phyloP scores from a whole-genome alignment of 495 filamentous ascomycete genomes.

The Xylaria sp. region DNA sequence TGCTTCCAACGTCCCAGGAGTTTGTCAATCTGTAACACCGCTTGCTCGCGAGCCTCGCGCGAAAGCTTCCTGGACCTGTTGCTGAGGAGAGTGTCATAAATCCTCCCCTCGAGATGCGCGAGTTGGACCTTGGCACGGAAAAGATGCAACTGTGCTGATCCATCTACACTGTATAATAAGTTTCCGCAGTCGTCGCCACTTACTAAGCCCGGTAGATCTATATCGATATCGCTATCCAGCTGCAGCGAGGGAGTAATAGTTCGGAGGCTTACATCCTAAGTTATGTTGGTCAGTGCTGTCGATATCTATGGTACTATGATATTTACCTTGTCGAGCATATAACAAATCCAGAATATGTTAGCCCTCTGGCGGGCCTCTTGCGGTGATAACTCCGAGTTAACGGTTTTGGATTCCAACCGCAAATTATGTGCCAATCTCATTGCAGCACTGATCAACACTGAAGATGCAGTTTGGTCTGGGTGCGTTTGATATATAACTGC shows the following conservation, averaged over 20 bases:
- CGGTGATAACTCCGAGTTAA: constrained; percentile 28
- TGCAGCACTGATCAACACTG: constrained; percentile 43
- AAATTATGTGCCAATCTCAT: constrained; percentile 40
- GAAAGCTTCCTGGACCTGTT: constrained; percentile 38
- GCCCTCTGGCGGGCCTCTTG: constrained; percentile 38
- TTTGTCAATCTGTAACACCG: constrained; percentile 29
- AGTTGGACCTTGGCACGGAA: constrained; percentile 38
- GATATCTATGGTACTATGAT: no score
- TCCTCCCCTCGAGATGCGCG: constrained; percentile 38
- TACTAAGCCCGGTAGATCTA: constrained; percentile 33
- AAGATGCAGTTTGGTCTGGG: constrained; percentile 39
- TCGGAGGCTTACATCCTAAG: constrained; percentile 38
- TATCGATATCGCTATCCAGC: constrained; percentile 39
- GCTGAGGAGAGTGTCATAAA: constrained; percentile 41
- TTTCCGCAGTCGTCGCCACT: constrained; percentile 31
- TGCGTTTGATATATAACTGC: constrained; percentile 37
- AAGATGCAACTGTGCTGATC: constrained; percentile 36
- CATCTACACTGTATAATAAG: constrained; percentile 37
- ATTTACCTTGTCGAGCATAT: constrained; percentile 40
- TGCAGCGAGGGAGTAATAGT: constrained; percentile 41
- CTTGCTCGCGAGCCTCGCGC: constrained; percentile 28
- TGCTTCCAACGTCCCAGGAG: constrained; percentile 39
- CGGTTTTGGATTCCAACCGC: constrained; percentile 34
- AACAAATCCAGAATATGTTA: constrained; percentile 45
- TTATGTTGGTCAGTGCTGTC: not conserved